phyloP scores from a whole-genome alignment of 2,329 filamentous ascomycete species.

The Fusarium sp. region DNA sequence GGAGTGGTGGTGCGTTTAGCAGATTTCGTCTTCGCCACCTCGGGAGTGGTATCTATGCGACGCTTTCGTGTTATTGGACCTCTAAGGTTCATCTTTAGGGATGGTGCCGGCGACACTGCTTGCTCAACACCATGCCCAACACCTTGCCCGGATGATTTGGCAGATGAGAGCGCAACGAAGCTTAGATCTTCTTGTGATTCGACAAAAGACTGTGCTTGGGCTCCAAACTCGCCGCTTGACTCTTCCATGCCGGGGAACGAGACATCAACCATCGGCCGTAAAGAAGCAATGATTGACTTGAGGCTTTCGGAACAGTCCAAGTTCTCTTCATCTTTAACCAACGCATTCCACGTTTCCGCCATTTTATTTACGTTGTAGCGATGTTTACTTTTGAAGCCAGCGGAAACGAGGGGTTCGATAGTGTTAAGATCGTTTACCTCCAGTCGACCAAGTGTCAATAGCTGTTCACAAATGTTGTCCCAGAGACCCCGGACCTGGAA shows the following conservation, averaged over 20 bases:
- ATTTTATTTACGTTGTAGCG: conserved; percentile 66
- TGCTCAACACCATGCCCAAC: conserved; percentile 43
- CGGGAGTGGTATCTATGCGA: conserved; percentile 50
- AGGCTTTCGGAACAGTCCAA: conserved; percentile 77
- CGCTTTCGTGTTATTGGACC: conserved; percentile 50
- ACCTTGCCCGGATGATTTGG: conserved; percentile 50
- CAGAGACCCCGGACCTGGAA: conserved; percentile 65
- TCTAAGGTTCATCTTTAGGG: conserved; percentile 39
- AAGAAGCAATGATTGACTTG: conserved; percentile 71
- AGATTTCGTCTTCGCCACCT: conserved; percentile 43
- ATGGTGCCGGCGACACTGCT: conserved; percentile 26
- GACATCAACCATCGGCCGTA: conserved; percentile 69
- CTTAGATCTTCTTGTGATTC: conserved; percentile 66
- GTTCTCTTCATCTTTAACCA: conserved; percentile 73
- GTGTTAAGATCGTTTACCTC: conserved; percentile 64
- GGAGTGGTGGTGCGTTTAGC: conserved; percentile 58
- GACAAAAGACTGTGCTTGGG: conserved; percentile 60
- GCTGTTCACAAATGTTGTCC: conserved; percentile 62
- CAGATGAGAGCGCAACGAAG: conserved; percentile 52
- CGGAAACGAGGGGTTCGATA: conserved; percentile 69
- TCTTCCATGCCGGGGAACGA: conserved; percentile 62
- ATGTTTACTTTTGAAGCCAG: conserved; percentile 73
- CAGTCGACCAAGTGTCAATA: conserved; percentile 56
- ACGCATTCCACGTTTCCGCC: conserved; percentile 75
- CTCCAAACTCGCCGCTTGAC: conserved; percentile 57